These are phyloP conservation scores for Cladorrhinum sp. DNA, from an alignment of 2,329 filamentous ascomycete genomes.

Conservation along the genomic window DNA sequence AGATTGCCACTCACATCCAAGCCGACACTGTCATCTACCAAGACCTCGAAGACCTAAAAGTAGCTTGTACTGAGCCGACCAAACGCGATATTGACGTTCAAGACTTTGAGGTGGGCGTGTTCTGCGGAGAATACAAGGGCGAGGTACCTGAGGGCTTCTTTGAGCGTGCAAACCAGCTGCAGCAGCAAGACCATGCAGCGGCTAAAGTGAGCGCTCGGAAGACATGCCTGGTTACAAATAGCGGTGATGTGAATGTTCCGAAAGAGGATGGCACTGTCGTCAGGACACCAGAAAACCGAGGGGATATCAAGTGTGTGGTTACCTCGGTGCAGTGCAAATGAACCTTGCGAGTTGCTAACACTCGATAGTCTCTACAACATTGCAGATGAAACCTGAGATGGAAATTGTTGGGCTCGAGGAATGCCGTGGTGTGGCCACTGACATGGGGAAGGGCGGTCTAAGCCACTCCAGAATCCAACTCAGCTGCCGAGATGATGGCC, in stretches of 20 bases:
- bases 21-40: constrained; percentile 56
- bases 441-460: neutral
- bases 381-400: neutral
- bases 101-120: constrained; percentile 86
- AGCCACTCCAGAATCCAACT: neutral
- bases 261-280: constrained; percentile 5
- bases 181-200: constrained; percentile 58
- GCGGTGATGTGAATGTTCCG: constrained; percentile 55
- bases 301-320: neutral
- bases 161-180: constrained; percentile 68
- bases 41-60: constrained; percentile 70
- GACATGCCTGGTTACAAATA: constrained; percentile 22
- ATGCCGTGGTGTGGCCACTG: neutral
- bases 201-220: neutral
- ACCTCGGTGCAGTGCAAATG: neutral
- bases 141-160: constrained; percentile 78
- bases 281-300: neutral
- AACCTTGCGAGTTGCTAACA: neutral
- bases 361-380: neutral
- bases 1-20: constrained; percentile 43
- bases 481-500: neutral
- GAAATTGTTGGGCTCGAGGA: neutral
- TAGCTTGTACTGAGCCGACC: constrained; percentile 70
- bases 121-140: constrained; percentile 84
- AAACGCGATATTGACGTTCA: constrained; percentile 49